Evolutionary conservation across 176 grass and related monocot species (phyloP).

Genomic region (Urochloa ruziziensis): DNA sequence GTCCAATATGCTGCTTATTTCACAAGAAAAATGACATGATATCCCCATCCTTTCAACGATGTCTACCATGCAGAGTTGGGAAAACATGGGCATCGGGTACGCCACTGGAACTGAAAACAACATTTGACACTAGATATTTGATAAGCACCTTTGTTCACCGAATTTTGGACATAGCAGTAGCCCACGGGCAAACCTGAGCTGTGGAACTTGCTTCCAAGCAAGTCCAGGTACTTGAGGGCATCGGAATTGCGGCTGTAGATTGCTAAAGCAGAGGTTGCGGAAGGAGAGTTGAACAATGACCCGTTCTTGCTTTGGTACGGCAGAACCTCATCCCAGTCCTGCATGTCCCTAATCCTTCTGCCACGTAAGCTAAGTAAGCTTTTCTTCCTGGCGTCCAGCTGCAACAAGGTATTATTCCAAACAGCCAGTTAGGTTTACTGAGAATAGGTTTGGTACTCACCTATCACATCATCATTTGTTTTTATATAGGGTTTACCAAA

Average conservation of each 20-base stretch:
- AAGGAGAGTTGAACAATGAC: slow-evolving; percentile 71
- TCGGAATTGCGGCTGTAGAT: slow-evolving; percentile 34
- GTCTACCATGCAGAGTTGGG: not conserved
- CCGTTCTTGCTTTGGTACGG: slow-evolving; percentile 55
- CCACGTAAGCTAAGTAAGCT: slow-evolving; percentile 50
- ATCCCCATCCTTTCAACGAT: not conserved
- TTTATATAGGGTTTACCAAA: no score
- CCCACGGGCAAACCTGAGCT: slow-evolving; percentile 27
- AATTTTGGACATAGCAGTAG: no score
- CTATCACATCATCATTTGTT: no score
- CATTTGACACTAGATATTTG: not conserved
- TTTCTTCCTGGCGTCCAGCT: not conserved
- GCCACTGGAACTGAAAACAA: not conserved
- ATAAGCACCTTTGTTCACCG: no score
- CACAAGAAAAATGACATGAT: not conserved
- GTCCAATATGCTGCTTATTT: not conserved
- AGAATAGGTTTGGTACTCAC: no score
- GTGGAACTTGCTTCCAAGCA: slow-evolving; percentile 30
- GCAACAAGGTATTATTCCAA: no score
- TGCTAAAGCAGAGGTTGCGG: slow-evolving; percentile 46
- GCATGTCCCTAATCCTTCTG: slow-evolving; percentile 46
- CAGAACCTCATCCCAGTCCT: slow-evolving; percentile 45
- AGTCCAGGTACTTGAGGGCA: slow-evolving; percentile 47
- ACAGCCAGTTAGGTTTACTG: no score
- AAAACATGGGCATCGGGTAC: not conserved